Percentiles rank a stretch among this genome's conserved stretches.
Evolutionary conservation across 306 rosid species (phyloP).

Genomic region (Echinosophora koreensis): DNA sequence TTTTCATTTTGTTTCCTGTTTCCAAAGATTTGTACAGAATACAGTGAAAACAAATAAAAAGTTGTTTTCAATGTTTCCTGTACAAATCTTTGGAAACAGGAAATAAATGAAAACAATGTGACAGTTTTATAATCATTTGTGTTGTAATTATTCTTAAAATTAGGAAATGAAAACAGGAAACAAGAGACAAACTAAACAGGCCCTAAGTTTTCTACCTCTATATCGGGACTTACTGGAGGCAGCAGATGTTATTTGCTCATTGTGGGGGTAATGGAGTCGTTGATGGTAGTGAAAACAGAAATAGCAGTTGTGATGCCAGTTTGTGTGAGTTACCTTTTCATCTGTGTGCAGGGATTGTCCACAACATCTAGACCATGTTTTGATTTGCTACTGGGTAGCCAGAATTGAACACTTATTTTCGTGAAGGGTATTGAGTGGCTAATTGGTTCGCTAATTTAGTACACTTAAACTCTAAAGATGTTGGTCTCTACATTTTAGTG

Average conservation of each 20-base stretch:
- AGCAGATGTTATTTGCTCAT: not conserved
- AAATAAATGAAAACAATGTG: no score
- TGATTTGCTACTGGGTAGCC: not conserved
- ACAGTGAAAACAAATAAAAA: no score
- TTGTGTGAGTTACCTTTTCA: not conserved
- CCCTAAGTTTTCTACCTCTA: constrained; percentile 14
- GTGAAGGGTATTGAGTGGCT: not conserved
- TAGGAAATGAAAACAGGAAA: no score
- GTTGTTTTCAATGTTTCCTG: no score
- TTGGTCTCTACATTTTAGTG: not conserved
- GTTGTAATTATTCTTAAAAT: no score
- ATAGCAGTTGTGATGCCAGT: not conserved
- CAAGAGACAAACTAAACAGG: no score
- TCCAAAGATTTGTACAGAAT: no score
- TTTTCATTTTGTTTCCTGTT: no score
- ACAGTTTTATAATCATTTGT: no score
- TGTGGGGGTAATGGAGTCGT: not conserved
- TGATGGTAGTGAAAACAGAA: constrained; percentile 17
- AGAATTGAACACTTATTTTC: not conserved
- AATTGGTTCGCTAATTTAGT: not conserved
- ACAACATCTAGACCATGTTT: not conserved
- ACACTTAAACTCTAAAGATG: not conserved
- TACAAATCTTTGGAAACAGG: no score
- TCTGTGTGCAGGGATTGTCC: not conserved
- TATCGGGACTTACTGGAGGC: not conserved